A percentile compares a stretch with the other conserved stretches of the same genome.
Evolutionary conservation across 2,329 filamentous ascomycete genomes (phyloP).

Genomic region (Alternaria burnsii): DNA sequence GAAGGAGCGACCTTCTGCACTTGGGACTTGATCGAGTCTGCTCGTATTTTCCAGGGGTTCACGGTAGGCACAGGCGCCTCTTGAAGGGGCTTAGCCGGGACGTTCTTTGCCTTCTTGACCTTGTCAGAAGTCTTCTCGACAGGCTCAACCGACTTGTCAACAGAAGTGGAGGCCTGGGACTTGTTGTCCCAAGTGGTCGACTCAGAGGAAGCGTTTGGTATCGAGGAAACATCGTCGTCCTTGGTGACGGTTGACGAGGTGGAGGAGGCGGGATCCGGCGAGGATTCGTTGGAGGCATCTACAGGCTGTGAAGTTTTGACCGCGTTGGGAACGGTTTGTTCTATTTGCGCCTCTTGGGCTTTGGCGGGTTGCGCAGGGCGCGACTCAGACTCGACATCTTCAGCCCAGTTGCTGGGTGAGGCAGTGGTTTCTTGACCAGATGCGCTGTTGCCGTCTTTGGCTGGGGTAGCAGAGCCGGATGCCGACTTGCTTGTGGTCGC

Average conservation of each 20-base stretch:
- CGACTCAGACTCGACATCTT: conserved; percentile 56
- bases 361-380: conserved; percentile 37
- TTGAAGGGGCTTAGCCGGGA: conserved; percentile 68
- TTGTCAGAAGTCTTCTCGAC: conserved; percentile 63
- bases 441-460: conserved; percentile 48
- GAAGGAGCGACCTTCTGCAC: conserved; percentile 55
- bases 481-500: conserved; percentile 56
- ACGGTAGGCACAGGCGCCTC: conserved; percentile 84
- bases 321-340: conserved; percentile 28
- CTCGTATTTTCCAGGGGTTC: conserved; percentile 87
- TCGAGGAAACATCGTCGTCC: conserved; percentile 68
- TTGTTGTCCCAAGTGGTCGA: conserved; percentile 73
- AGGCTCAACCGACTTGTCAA: conserved; percentile 67
- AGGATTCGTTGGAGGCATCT: conserved; percentile 51
- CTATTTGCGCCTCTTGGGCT: conserved; percentile 32
- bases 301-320: conserved; percentile 21
- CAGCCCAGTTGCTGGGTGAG: conserved; percentile 55
- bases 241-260: conserved; percentile 64
- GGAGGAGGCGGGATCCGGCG: conserved; percentile 64
- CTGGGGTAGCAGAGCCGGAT: conserved; percentile 54
- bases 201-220: conserved; percentile 70
- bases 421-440: conserved; percentile 35
- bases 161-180: conserved; percentile 68
- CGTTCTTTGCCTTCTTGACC: conserved; percentile 54
- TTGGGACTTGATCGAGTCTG: conserved; percentile 69